These are phyloP conservation scores for Pouteria glomerata DNA, from an alignment of 148 eudicot genomes.

Conservation along the genomic window DNA sequence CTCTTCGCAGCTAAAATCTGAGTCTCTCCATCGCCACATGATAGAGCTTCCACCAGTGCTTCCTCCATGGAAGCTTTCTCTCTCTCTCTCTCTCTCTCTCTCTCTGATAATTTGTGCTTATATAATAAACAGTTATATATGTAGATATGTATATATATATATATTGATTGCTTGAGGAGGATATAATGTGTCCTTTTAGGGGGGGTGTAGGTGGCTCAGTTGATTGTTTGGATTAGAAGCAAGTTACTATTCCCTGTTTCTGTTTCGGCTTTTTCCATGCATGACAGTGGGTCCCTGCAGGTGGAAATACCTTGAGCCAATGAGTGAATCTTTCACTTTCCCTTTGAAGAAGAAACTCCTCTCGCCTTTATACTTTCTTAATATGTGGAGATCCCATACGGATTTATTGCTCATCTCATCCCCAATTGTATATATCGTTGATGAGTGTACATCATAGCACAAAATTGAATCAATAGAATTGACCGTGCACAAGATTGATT, in stretches of 20 bases:
- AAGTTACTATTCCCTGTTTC: conserved; percentile 40
- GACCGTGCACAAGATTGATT: neutral
- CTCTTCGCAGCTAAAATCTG: conserved; percentile 41
- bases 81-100: neutral
- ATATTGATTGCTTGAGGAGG: conserved; percentile 39
- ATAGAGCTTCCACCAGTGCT: conserved; percentile 41
- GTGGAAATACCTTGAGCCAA: conserved; percentile 15
- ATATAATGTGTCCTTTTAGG: conserved; percentile 17
- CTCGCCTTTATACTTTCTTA: conserved; percentile 7
- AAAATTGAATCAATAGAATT: neutral
- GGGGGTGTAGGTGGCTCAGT: conserved; percentile 6
- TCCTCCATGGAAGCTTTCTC: conserved; percentile 35
- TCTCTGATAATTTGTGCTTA: neutral
- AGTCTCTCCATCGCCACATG: conserved; percentile 28
- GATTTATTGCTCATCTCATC: neutral
- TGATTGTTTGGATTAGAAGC: conserved; percentile 58
- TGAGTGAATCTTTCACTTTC: conserved; percentile 44
- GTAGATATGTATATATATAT: neutral
- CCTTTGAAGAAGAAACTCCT: conserved; percentile 34
- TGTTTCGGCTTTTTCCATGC: conserved; percentile 7
- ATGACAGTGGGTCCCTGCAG: neutral
- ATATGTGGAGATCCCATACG: neutral
- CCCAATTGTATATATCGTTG: neutral
- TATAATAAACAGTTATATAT: neutral
- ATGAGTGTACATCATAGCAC: neutral